Base-by-base conservation (phyloP, 257 asterid genomes). In the Osmanthus fragrans region DNA sequence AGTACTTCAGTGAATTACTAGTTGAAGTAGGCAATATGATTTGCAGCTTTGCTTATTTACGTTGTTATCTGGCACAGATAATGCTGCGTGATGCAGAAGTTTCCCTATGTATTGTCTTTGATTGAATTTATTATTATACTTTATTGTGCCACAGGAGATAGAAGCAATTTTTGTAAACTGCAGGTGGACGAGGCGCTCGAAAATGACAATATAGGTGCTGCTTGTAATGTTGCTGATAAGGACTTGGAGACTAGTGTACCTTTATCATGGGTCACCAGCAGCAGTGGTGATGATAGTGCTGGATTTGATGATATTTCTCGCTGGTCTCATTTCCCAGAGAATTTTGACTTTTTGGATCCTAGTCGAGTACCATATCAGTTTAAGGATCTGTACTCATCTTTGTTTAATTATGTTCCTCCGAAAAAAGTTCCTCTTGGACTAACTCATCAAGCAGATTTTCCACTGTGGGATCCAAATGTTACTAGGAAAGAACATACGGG, bases 371-470 rank as follows among this genome's bases (percentile, higher is more conserved):
- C 76, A 39, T 37, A 30, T 77, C 82, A 71, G 63, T 32, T 34
- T 19, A 75, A 81, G 77, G 86, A 84, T 73, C 34, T 76, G 5
- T 75, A 54, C 79, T 72, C 88, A 27, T 64, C 81, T 47, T 37
- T 82, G 40, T 36, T 68, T 63, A 76, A 79, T 76, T 19, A 58
- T 76, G 70, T 85, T 72, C 89, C 86, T 45, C 80, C 80, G 70
- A 89, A 74, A 77, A 80, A 23, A 25, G 85, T 89, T 74, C 90
- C 89, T 12, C 4, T 93, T 54, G 99, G 98, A 40, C 91, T 86
- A 5, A 87, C 87, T 77, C 75, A 84, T 81, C 98, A 95, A 80
- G 97, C 94, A 66, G 89, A 81, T 63, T 42, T 93, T n/a, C 97
- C 94, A 32, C 68, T 29, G n/a, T 93, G 90, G 91, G 78, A 73